Evolutionary conservation across 2,329 filamentous ascomycete genomes (phyloP).

Genomic region (Epichloe gansuensis): DNA sequence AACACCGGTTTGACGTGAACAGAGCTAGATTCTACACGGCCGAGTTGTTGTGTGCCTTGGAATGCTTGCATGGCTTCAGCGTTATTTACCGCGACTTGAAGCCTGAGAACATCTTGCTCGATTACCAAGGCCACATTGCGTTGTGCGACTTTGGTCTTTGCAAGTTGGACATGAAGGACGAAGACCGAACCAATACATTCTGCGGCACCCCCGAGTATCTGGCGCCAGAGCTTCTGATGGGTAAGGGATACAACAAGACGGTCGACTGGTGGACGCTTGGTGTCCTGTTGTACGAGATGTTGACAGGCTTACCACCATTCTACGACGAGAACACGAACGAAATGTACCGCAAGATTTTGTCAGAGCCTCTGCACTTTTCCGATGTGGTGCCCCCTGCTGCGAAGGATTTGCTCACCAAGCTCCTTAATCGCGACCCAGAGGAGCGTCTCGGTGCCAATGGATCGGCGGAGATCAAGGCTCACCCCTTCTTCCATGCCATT

Average conservation of each 20-base stretch:
- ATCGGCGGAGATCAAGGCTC: slow-evolving; percentile 93
- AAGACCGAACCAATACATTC: slow-evolving; percentile 96
- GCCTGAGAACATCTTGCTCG: slow-evolving; percentile 89
- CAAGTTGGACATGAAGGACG: slow-evolving; percentile 98
- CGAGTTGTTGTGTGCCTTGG: slow-evolving; percentile 85
- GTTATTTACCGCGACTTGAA: slow-evolving; percentile 76
- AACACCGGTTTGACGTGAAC: slow-evolving; percentile 96
- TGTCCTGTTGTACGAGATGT: slow-evolving; percentile 95
- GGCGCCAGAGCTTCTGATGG: slow-evolving; percentile 83
- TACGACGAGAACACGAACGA: slow-evolving; percentile 99
- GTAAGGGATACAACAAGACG: slow-evolving; percentile 93
- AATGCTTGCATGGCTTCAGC: slow-evolving; percentile 95
- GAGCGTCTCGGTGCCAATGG: slow-evolving; percentile 84
- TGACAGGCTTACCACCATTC: slow-evolving; percentile 92
- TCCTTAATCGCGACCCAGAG: slow-evolving; percentile 85
- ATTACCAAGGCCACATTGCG: slow-evolving; percentile 95
- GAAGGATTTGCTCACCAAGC: slow-evolving; percentile 78
- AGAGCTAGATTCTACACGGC: slow-evolving; percentile 94
- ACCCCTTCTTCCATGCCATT: slow-evolving; percentile 97
- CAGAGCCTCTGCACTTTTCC: slow-evolving; percentile 90
- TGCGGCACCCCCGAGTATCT: slow-evolving; percentile 97
- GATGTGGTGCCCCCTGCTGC: slow-evolving; percentile 89
- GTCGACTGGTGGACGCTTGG: slow-evolving; percentile 99
- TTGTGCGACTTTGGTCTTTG: slow-evolving; percentile 96
- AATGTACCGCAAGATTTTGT: slow-evolving; percentile 98